phyloP scores from a whole-genome alignment of 2,329 filamentous ascomycete species.

The Fusarium verrucosum region DNA sequence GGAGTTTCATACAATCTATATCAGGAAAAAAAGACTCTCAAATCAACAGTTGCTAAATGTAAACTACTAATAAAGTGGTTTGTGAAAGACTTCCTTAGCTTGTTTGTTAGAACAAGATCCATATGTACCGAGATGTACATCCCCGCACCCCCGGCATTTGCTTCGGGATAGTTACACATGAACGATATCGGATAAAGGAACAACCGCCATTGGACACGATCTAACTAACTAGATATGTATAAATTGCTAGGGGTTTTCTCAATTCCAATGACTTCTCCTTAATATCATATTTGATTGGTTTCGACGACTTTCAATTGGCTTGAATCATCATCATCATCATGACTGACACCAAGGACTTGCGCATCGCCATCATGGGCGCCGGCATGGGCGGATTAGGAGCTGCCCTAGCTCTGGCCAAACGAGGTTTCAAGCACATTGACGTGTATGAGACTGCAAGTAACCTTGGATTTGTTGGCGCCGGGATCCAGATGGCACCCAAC shows the following conservation, averaged over 20 bases:
- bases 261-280: neutral
- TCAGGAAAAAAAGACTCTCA: neutral
- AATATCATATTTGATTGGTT: neutral
- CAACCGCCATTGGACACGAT: constrained; percentile 1
- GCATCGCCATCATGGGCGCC: constrained; percentile 41
- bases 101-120: constrained; percentile 3
- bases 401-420: constrained; percentile 50
- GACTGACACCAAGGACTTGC: constrained; percentile 32
- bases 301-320: too few relatives aligned
- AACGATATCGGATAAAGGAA: constrained; percentile 33
- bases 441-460: constrained; percentile 42
- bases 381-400: constrained; percentile 55
- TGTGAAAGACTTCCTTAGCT: neutral
- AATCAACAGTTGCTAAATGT: neutral
- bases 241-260: neutral
- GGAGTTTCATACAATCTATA: neutral
- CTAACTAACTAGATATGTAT: too few relatives aligned
- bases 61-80: too few relatives aligned
- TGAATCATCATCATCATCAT: constrained; percentile 24
- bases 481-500: constrained; percentile 85
- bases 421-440: constrained; percentile 41
- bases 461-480: constrained; percentile 70
- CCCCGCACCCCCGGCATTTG: constrained; percentile 39
- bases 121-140: constrained; percentile 15
- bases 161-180: constrained; percentile 22